A percentile compares a stretch with the other conserved stretches of the same genome.
phyloP scores from a whole-genome alignment of 371 early-diverging fungal genomes.

The Mortierella sp. region DNA sequence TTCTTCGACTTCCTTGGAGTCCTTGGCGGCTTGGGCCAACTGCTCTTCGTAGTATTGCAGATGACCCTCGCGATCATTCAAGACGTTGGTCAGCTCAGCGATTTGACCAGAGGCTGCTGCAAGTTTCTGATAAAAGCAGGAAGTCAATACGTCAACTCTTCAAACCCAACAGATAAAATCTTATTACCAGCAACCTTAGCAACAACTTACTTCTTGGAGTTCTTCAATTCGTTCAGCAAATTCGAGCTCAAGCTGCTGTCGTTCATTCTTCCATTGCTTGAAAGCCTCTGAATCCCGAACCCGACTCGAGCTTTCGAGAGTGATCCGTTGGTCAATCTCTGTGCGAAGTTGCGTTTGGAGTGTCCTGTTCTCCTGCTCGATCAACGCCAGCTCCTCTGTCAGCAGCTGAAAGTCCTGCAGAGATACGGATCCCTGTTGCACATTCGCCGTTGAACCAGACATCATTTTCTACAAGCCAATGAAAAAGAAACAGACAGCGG shows the following conservation, averaged over 20 bases:
- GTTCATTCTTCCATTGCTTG: conserved; percentile 36
- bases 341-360: conserved; percentile 33
- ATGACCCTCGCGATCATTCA: conserved; percentile 32
- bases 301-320: conserved; percentile 20
- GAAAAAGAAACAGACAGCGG: neutral
- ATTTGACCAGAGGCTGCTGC: conserved; percentile 33
- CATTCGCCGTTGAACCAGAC: conserved; percentile 5
- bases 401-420: conserved; percentile 33
- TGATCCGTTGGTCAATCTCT: conserved; percentile 33
- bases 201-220: conserved; percentile 32
- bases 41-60: conserved; percentile 38
- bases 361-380: conserved; percentile 36
- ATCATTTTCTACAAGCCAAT: conserved; percentile 37
- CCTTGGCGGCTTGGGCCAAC: conserved; percentile 29
- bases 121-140: conserved; percentile 22
- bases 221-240: conserved; percentile 22
- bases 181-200: neutral
- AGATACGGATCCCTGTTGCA: conserved; percentile 18
- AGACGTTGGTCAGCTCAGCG: conserved; percentile 29
- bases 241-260: conserved; percentile 27
- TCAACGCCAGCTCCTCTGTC: conserved; percentile 28
- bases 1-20: conserved; percentile 42
- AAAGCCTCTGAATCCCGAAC: conserved; percentile 20
- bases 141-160: neutral
- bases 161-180: too few relatives aligned